Conservation (phyloP, 345 rosid genomes). For the Combretum micranthum region DNA sequence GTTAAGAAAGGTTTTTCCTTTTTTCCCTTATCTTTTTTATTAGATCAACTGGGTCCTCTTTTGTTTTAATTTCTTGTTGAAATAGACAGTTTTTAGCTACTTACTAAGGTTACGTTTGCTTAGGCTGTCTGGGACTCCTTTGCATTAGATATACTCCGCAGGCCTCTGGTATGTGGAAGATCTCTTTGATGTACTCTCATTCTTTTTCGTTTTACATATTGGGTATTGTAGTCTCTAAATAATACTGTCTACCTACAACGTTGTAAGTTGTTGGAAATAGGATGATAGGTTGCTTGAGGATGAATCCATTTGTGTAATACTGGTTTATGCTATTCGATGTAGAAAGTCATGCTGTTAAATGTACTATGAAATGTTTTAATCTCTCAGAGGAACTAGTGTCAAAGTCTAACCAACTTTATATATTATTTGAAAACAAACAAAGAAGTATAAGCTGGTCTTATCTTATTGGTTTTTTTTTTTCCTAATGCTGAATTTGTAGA, state of each 20-base stretch:
- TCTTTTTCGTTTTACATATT: too few species aligned
- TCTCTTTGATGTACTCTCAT: too few species aligned
- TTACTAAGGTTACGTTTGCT: not conserved
- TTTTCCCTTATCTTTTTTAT: not conserved
- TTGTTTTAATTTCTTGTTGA: not conserved
- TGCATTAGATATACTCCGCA: constrained; percentile 74
- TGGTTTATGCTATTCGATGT: too few species aligned
- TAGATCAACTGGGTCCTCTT: not conserved
- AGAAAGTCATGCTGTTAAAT: too few species aligned
- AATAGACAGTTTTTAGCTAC: not conserved
- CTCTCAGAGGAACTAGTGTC: not conserved
- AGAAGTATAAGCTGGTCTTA: too few species aligned
- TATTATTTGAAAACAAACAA: not conserved
- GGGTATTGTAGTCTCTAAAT: not conserved
- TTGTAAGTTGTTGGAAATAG: too few species aligned
- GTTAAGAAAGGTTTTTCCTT: constrained; percentile 60
- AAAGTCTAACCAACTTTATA: not conserved
- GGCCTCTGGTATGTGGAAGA: constrained; percentile 61
- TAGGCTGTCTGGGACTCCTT: constrained; percentile 86
- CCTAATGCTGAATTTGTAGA: constrained; percentile 31
- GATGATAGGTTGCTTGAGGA: too few species aligned
- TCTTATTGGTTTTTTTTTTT: not conserved
- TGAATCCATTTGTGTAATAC: too few species aligned
- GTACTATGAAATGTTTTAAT: too few species aligned
- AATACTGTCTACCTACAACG: not conserved